Percentiles rank a stretch among this genome's conserved stretches.
Evolutionary conservation across 257 asterid species (phyloP).

Genomic region (Jacaranda copaia): DNA sequence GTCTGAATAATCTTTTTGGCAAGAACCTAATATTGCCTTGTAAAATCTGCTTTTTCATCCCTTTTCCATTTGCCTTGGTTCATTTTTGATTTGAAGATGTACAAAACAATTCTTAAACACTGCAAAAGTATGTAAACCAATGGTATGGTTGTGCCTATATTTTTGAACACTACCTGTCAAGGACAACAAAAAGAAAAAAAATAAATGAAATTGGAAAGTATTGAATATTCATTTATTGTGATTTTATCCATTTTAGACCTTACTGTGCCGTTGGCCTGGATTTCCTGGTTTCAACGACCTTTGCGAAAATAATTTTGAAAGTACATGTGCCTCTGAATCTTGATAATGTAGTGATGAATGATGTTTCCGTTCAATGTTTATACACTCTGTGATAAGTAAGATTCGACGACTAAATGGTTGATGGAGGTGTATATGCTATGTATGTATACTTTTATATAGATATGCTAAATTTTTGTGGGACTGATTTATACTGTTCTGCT

Average conservation of each 20-base stretch:
- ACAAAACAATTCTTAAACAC: neutral
- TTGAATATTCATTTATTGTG: neutral
- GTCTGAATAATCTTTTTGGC: conserved; percentile 12
- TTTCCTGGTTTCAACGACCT: neutral
- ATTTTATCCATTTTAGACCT: neutral
- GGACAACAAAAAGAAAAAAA: neutral
- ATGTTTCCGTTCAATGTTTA: neutral
- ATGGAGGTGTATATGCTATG: neutral
- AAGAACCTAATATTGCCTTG: conserved; percentile 2
- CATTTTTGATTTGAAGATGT: conserved; percentile 5
- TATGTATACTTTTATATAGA: neutral
- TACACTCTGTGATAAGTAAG: neutral
- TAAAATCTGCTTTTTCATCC: neutral
- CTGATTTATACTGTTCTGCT: neutral
- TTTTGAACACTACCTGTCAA: neutral
- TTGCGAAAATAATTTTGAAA: neutral
- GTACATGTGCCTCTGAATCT: neutral
- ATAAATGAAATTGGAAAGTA: neutral
- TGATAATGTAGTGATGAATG: neutral
- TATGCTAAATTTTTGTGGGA: neutral
- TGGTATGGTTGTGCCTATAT: conserved; percentile 10
- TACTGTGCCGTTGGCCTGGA: conserved; percentile 16
- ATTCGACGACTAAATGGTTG: conserved; percentile 4
- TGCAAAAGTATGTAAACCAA: neutral
- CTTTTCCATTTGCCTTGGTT: neutral